Conservation (phyloP, 2,329 filamentous ascomycete genomes). For the Amylocarpus encephaloides region DNA sequence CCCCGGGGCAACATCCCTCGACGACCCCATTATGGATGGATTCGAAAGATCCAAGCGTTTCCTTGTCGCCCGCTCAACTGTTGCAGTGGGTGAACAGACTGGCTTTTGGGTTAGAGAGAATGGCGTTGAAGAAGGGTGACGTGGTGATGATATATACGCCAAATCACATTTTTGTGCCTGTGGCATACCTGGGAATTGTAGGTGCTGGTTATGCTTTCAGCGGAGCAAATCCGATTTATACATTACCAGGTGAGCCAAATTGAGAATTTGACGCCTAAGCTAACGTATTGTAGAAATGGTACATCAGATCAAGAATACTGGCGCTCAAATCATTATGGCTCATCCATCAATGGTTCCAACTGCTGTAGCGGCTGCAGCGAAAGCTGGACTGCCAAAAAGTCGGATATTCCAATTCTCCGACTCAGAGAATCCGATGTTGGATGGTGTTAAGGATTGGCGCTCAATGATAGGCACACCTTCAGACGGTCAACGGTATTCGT, state of each 20-base stretch:
- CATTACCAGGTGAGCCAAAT: constrained; percentile 36
- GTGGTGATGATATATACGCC: constrained; percentile 48
- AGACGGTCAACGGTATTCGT: constrained; percentile 49
- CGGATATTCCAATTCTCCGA: constrained; percentile 46
- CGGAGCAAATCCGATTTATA: constrained; percentile 48
- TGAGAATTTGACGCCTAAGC: constrained; percentile 1
- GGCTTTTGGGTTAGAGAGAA: constrained; percentile 40
- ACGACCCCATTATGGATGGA: constrained; percentile 48
- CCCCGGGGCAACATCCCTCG: constrained; percentile 36
- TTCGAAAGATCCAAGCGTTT: constrained; percentile 38
- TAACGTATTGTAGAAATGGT: constrained; percentile 37
- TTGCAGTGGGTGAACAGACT: constrained; percentile 47
- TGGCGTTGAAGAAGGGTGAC: constrained; percentile 42
- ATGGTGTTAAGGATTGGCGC: constrained; percentile 55
- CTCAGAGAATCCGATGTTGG: constrained; percentile 23
- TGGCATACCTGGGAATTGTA: constrained; percentile 47
- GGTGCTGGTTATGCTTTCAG: constrained; percentile 48
- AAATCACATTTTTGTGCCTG: constrained; percentile 50
- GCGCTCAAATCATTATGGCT: constrained; percentile 43
- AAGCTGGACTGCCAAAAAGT: constrained; percentile 35
- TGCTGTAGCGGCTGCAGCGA: constrained; percentile 38
- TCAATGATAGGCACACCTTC: constrained; percentile 46
- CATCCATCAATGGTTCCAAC: constrained; percentile 41
- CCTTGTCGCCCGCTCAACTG: constrained; percentile 41
- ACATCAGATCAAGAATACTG: constrained; percentile 46